These are phyloP conservation scores for Hypoxylon sp. DNA, from an alignment of 2,329 filamentous ascomycete species.

Conservation along the genomic window DNA sequence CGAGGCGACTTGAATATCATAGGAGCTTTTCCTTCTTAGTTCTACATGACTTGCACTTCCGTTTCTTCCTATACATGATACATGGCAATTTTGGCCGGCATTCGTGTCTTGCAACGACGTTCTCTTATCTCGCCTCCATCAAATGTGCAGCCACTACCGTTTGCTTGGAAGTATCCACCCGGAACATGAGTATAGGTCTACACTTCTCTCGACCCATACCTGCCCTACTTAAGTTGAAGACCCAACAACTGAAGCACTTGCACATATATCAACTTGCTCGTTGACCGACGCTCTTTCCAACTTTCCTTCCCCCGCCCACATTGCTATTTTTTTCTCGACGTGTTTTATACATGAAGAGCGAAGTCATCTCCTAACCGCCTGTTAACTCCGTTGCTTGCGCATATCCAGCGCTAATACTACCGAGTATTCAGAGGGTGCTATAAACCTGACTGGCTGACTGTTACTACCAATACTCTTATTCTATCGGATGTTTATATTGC, in stretches of 20 bases:
- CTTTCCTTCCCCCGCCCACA: not conserved
- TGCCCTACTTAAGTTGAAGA: constrained; percentile 12
- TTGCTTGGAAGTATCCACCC: constrained; percentile 21
- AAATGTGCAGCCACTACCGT: constrained; percentile 1
- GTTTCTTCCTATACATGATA: not conserved
- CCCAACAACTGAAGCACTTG: constrained; percentile 7
- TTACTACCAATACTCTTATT: constrained; percentile 16
- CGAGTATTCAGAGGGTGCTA: constrained; percentile 10
- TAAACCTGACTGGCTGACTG: not conserved
- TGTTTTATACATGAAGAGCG: not conserved
- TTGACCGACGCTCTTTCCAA: constrained; percentile 1
- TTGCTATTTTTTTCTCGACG: not conserved
- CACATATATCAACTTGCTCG: constrained; percentile 6
- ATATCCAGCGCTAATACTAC: constrained; percentile 31
- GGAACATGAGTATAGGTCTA: constrained; percentile 11
- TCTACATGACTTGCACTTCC: constrained; percentile 1
- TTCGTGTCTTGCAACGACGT: constrained; percentile 5
- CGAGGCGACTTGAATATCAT: constrained; percentile 5
- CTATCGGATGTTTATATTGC: not conserved
- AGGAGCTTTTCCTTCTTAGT: not conserved
- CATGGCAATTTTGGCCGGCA: not conserved
- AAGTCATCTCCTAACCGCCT: constrained; percentile 6
- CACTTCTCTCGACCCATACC: constrained; percentile 17
- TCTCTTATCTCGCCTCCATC: not conserved
- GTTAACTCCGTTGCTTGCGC: constrained; percentile 8